These are phyloP conservation scores for Rhytidiadelphus loreus DNA, from an alignment of 225 moss, liverwort and hornwort genomes.

Conservation along the genomic window DNA sequence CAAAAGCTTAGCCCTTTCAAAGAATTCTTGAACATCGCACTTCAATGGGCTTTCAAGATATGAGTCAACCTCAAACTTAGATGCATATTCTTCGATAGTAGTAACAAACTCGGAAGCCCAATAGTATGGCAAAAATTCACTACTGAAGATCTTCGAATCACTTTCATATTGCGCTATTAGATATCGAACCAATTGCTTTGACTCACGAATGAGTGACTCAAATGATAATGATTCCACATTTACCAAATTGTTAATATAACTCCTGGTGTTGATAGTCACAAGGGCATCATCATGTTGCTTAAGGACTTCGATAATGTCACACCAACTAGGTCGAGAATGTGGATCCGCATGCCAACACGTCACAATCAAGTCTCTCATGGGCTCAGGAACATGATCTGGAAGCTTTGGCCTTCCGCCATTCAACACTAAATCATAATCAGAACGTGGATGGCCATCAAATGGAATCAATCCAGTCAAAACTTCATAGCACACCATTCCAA, in stretches of 20 bases:
- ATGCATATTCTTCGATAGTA: neutral
- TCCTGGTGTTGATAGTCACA: rapidly evolving
- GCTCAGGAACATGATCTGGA: neutral
- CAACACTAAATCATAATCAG: neutral
- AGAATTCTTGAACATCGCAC: neutral
- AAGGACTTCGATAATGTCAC: neutral
- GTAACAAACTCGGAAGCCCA: neutral
- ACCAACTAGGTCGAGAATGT: neutral
- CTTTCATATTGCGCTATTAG: too few species aligned
- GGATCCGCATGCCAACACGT: neutral
- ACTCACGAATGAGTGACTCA: neutral
- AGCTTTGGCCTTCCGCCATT: neutral
- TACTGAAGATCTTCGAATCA: neutral
- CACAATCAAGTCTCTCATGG: neutral
- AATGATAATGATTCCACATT: neutral
- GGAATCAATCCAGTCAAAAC: neutral
- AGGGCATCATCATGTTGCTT: rapidly evolving
- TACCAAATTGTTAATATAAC: neutral
- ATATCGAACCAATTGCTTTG: neutral
- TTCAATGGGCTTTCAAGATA: neutral
- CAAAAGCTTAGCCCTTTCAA: neutral
- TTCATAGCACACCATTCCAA: neutral
- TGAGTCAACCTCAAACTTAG: neutral
- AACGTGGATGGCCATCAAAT: neutral
- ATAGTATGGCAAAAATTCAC: neutral